Evolutionary conservation across 2,329 filamentous ascomycete species (phyloP), one percentile per base, ranked within the genome.

Genomic region (Verticillium klebahnii): DNA sequence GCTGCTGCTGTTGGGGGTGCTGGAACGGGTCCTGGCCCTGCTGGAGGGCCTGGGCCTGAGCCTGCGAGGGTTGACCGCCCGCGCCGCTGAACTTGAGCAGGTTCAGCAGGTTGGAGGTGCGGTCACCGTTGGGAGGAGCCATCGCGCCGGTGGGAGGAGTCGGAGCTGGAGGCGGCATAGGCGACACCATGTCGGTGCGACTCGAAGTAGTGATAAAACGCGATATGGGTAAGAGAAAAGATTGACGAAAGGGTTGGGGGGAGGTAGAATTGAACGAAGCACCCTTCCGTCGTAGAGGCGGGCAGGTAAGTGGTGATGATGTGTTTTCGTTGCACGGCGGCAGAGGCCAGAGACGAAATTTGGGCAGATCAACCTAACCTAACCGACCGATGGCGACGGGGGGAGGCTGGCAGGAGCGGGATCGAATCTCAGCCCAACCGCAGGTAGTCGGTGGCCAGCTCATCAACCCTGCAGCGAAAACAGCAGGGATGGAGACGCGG

Each of bases 21-120:
- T 63, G 63, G 32, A 61, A 58, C 31, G 59, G 50, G 23, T 60
- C 57, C 59, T 63, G 62, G 39, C 55, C 59, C 57, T 52, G 61
- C 31, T 64, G 63, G 25, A 60, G 62, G 40, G 58, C 40, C 45
- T 59, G 58, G 54, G 54, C 25, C 25, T 58, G 37, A 58, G 63
- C 60, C 40, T 65, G 65, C 23, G 66, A 62, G 32, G 61, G 57
- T 50, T 65, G 60, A 40, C 52, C 37, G 60, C 71, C 66, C 57
- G 74, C 74, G 56, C 78, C 76, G 65, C 80, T 85, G 68, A 86
- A 87, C 77, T 88, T 88, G 71, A 88, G 80, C 61, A 88, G 77
- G 67, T 84, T 87, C 70, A 88, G 75, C 67, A 88, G 71, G 66
- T 82, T 85, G 61, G 80, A 77, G 52, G 82, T 84, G 68, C 83